phyloP scores from a whole-genome alignment of 148 eudicot genomes.

The Spergularia bocconei region DNA sequence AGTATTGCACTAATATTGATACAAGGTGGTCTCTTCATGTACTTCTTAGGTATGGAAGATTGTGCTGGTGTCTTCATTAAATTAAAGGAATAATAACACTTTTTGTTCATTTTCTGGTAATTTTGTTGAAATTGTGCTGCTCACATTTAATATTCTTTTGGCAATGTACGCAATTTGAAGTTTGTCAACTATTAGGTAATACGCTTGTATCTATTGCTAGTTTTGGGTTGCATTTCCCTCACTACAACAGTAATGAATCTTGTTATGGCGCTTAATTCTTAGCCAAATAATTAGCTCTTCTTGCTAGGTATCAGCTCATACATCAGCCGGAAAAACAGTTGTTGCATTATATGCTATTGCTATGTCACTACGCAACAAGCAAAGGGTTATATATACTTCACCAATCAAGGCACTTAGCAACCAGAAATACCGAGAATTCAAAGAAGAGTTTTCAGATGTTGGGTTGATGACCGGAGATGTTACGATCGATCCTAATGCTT shows the following conservation, averaged over 20 bases:
- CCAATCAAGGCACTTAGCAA: constrained; percentile 99
- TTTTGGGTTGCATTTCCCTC: too few species aligned
- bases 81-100: too few species aligned
- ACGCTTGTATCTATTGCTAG: too few species aligned
- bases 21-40: too few species aligned
- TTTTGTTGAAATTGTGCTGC: too few species aligned
- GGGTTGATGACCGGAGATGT: constrained; percentile 99
- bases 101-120: too few species aligned
- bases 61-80: too few species aligned
- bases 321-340: constrained; percentile 99
- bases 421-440: constrained; percentile 95
- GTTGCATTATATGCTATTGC: constrained; percentile 95
- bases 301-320: constrained; percentile 91
- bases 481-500: constrained; percentile 94
- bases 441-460: constrained; percentile 97
- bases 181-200: background rate
- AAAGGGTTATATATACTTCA: constrained; percentile 91
- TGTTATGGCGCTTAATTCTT: background rate
- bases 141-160: too few species aligned
- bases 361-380: constrained; percentile 85
- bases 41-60: too few species aligned
- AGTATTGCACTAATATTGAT: too few species aligned
- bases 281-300: background rate
- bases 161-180: background rate
- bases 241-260: background rate